Evolutionary conservation across 768 basidiomycete species (phyloP).

Genomic region (Macrolepiota dolichaula): DNA sequence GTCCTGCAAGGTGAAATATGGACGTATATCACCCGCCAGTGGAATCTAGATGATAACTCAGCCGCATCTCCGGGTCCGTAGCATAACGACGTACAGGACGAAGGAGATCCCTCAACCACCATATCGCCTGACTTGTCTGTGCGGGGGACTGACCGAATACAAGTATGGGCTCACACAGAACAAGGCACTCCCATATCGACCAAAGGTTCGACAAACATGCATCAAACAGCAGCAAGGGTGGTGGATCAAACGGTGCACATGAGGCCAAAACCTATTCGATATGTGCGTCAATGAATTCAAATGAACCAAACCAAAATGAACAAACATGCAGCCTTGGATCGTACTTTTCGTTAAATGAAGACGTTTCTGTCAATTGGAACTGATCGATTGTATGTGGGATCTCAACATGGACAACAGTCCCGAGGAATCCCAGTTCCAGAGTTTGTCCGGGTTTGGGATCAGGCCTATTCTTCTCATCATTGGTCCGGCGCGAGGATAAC

Average conservation of each 20-base stretch:
- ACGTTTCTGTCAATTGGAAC: constrained; percentile 64
- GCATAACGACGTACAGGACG: constrained; percentile 57
- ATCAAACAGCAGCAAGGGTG: constrained; percentile 60
- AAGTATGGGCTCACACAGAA: constrained; percentile 87
- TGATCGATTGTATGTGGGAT: constrained; percentile 67
- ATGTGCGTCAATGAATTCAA: background rate
- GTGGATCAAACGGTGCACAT: constrained; percentile 52
- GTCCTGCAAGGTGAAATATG: constrained; percentile 97
- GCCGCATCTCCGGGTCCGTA: background rate
- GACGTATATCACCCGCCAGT: constrained; percentile 79
- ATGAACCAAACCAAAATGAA: background rate
- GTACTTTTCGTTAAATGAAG: constrained; percentile 48
- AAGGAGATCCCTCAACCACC: constrained; percentile 88
- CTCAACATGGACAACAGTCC: constrained; percentile 68
- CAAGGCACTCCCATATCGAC: constrained; percentile 92
- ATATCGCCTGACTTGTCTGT: constrained; percentile 81
- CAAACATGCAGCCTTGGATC: constrained; percentile 22
- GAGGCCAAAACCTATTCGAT: constrained; percentile 64
- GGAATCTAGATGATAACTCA: constrained; percentile 55
- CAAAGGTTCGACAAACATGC: constrained; percentile 64
- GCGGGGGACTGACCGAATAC: constrained; percentile 79
- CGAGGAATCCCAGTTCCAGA: constrained; percentile 81
- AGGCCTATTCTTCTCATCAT: constrained; percentile 62
- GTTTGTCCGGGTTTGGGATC: constrained; percentile 64
- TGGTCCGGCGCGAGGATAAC: constrained; percentile 8